phyloP scores from a whole-genome alignment of 1,284 basidiomycete species.

The Neolentinus lepideus region DNA sequence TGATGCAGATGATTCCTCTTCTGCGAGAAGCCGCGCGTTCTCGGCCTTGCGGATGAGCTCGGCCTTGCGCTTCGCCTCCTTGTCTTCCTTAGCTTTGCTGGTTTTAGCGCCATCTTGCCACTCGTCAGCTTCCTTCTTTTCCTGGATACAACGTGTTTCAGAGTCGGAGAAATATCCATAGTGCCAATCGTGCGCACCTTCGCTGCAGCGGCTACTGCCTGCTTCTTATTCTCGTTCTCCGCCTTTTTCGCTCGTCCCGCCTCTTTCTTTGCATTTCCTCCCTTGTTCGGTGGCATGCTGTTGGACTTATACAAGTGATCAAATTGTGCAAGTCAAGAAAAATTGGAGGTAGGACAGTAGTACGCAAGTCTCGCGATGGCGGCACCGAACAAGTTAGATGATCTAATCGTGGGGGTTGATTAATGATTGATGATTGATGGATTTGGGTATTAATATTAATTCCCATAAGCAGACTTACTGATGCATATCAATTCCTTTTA shows the following conservation, averaged over 20 bases:
- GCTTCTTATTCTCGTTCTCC: conserved; percentile 83
- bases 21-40: conserved; percentile 69
- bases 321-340: background rate
- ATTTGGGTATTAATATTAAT: too few relatives aligned
- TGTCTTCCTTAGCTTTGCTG: conserved; percentile 63
- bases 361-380: background rate
- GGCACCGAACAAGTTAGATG: background rate
- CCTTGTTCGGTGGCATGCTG: conserved; percentile 69
- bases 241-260: conserved; percentile 85
- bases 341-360: conserved; percentile 6
- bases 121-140: conserved; percentile 68
- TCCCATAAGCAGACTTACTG: too few relatives aligned
- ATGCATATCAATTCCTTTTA: too few relatives aligned
- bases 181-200: conserved; percentile 33
- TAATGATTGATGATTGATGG: too few relatives aligned
- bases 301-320: background rate
- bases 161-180: conserved; percentile 2
- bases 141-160: conserved; percentile 32
- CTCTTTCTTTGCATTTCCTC: conserved; percentile 87
- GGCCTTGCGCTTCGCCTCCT: conserved; percentile 70
- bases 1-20: conserved; percentile 73
- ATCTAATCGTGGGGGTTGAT: background rate
- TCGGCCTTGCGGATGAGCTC: conserved; percentile 73
- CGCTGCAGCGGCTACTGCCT: conserved; percentile 48
- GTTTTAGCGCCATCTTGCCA: conserved; percentile 71